Percentiles rank a stretch among this genome's conserved stretches.
These are phyloP conservation scores for Meyerozyma elateridarum DNA, from an alignment of 1,139 yeast genomes.

Conservation along the genomic window DNA sequence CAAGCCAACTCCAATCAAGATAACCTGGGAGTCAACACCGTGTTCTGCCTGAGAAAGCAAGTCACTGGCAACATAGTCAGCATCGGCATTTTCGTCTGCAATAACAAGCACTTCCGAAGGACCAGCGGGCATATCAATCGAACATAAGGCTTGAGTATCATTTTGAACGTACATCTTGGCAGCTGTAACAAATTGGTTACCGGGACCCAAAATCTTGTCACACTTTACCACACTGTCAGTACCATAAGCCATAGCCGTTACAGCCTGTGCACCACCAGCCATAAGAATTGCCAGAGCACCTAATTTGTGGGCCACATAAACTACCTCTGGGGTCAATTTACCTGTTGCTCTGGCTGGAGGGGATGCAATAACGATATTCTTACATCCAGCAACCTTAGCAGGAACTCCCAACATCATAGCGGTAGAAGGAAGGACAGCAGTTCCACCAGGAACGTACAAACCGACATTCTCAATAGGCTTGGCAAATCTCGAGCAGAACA, in stretches of 20 bases:
- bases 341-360: slow-evolving; percentile 95
- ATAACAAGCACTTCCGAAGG: slow-evolving; percentile 95
- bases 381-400: slow-evolving; percentile 97
- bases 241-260: slow-evolving; percentile 98
- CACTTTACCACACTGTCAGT: slow-evolving; percentile 89
- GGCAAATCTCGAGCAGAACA: slow-evolving; percentile 87
- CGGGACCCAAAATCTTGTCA: slow-evolving; percentile 97
- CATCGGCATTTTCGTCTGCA: slow-evolving; percentile 83
- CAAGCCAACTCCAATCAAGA: slow-evolving; percentile 77
- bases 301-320: slow-evolving; percentile 91
- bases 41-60: slow-evolving; percentile 97
- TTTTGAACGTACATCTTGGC: slow-evolving; percentile 97
- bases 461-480: slow-evolving; percentile 95
- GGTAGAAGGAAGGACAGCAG: slow-evolving; percentile 96
- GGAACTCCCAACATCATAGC: slow-evolving; percentile 98
- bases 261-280: slow-evolving; percentile 99
- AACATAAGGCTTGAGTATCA: slow-evolving; percentile 90
- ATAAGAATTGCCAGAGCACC: slow-evolving; percentile 87
- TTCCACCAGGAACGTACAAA: slow-evolving; percentile 96
- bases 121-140: slow-evolving; percentile 99
- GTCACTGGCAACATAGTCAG: slow-evolving; percentile 94
- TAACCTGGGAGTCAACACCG: slow-evolving; percentile 96
- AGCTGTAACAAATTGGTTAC: slow-evolving; percentile 98
- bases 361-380: slow-evolving; percentile 90
- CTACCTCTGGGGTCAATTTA: slow-evolving; percentile 92